These are phyloP conservation scores for Trichosporon coremiiforme DNA, from an alignment of 1,284 basidiomycete species.

Conservation along the genomic window DNA sequence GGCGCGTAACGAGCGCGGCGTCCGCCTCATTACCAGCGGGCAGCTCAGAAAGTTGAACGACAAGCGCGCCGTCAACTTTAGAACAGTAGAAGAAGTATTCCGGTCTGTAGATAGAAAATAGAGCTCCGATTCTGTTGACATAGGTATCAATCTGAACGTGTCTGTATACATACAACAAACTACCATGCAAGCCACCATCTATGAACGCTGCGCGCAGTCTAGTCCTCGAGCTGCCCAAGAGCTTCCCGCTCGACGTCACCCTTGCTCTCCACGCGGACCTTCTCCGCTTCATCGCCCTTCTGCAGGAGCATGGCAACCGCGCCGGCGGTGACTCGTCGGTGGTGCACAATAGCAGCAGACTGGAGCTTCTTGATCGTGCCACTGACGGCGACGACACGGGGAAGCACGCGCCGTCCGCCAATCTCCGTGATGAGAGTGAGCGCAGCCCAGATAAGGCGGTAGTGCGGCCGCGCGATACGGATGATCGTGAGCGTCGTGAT, in stretches of 20 bases:
- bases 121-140: no score
- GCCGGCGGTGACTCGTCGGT: constrained; percentile 40
- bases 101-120: no score
- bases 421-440: constrained; percentile 39
- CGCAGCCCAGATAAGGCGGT: constrained; percentile 43
- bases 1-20: constrained; percentile 28
- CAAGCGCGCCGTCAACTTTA: constrained; percentile 23
- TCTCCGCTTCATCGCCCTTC: constrained; percentile 30
- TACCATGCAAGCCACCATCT: neutral
- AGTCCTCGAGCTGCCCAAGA: constrained; percentile 26
- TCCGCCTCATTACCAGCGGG: constrained; percentile 23
- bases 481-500: constrained; percentile 50
- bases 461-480: constrained; percentile 49
- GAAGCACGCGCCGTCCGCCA: constrained; percentile 36
- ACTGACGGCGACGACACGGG: constrained; percentile 49
- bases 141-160: no score
- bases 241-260: constrained; percentile 27
- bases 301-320: constrained; percentile 32
- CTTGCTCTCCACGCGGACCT: constrained; percentile 22
- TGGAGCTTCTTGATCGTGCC: constrained; percentile 55
- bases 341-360: constrained; percentile 46
- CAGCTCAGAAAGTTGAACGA: constrained; percentile 18
- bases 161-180: constrained; percentile 30
- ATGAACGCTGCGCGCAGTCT: neutral
- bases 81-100: constrained; percentile 15